A percentile compares a stretch with the other conserved stretches of the same genome.
These are phyloP conservation scores for Herpetospermum pedunculosum DNA, from an alignment of 306 rosid genomes.

Conservation along the genomic window DNA sequence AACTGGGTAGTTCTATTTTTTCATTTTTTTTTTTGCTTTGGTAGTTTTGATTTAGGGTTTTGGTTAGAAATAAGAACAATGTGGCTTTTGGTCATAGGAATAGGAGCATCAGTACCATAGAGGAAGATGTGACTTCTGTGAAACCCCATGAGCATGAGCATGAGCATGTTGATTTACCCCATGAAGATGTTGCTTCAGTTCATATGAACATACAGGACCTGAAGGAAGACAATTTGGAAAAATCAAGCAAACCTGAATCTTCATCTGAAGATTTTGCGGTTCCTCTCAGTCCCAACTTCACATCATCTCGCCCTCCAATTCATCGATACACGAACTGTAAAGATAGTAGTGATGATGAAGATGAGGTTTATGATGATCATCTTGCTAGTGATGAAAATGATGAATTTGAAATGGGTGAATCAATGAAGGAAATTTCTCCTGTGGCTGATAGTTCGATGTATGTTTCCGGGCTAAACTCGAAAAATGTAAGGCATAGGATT, in stretches of 20 bases:
- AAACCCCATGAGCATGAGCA: conserved; percentile 47
- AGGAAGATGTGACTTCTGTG: conserved; percentile 73
- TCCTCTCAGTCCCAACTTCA: conserved; percentile 30
- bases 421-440: neutral
- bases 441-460: neutral
- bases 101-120: conserved; percentile 30
- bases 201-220: conserved; percentile 19
- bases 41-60: neutral
- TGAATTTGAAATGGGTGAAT: neutral
- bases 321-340: conserved; percentile 67
- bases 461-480: neutral
- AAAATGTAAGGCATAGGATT: conserved; percentile 46
- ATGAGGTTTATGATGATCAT: conserved; percentile 31
- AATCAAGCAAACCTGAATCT: conserved; percentile 31
- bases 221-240: conserved; percentile 19
- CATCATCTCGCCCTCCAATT: conserved; percentile 42
- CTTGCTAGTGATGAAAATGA: conserved; percentile 12
- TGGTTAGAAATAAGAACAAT: neutral
- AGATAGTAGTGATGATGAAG: conserved; percentile 67
- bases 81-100: conserved; percentile 26
- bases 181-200: conserved; percentile 21
- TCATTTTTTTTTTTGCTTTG: neutral
- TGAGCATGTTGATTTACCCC: conserved; percentile 35
- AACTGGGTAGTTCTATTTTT: no score
- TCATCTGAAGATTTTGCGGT: conserved; percentile 46